Evolutionary conservation across 805 yeast species (phyloP), one percentile per base, ranked within the genome.

Genomic region (Saturnispora serradocipensis): DNA sequence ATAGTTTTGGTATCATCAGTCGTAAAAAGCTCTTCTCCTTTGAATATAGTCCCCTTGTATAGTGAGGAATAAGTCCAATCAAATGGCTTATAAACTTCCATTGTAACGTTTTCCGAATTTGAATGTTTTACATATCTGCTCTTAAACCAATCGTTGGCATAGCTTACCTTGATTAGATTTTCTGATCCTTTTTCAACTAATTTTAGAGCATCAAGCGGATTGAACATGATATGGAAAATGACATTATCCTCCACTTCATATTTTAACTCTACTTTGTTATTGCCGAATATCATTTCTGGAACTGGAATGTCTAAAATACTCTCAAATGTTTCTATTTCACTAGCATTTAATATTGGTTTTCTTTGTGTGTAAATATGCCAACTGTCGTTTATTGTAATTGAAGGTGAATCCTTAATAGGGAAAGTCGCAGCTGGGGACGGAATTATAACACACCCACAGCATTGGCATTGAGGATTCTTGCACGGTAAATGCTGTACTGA

Each of bases 251-350:
- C 77, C 16, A 32, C 32, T 27, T 22, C 40, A 45, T 53, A 54
- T 7, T 46, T 27, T 8, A 78, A 35, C 67, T 73, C 76, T 10
- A 89, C 80, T 52, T 68, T 67, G 62, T 86, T 90, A 58, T 86
- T 80, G 9, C 98, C 98, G 69, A 93, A 93, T 5, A 93, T 89
- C 98, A 93, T 93, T 65, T 93, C 99, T 0, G 99, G 99, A 43
- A 91, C 68, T 0, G 98, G 96, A 55, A 91, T 79, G 15, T 81
- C 81, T 49, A 84, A 74, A 49, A 81, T 63, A 4, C 76, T 65
- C 54, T 81, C 86, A 61, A 84, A 76, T 2, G 67, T 67, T 53
- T 88, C 96, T 52, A 91, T 76, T 61, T 89, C 96, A 1, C 66
- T 72, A 1, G 89, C 74, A 57, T 77, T 84, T 54, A 88, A 69